These are phyloP conservation scores for Eremochloa ophiuroides DNA, from an alignment of 176 grass and related monocot species.

Conservation along the genomic window DNA sequence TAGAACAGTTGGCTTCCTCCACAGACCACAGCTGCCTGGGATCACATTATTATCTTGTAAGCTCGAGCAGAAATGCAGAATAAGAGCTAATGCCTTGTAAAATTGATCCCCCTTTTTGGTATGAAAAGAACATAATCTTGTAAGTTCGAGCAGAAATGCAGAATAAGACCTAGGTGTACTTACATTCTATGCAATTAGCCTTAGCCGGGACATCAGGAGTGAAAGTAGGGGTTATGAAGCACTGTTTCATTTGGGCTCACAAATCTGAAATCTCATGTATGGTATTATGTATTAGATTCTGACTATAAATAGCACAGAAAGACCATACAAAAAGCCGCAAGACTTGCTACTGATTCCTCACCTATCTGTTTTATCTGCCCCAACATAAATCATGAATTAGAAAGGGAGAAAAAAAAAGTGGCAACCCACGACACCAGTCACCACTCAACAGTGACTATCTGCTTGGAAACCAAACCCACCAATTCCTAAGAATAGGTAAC, in stretches of 20 bases:
- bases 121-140: neutral
- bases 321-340: neutral
- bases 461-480: neutral
- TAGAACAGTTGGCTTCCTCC: neutral
- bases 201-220: neutral
- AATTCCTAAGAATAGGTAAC: neutral
- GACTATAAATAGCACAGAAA: neutral
- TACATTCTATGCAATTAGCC: neutral
- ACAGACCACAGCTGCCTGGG: neutral
- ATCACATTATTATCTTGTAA: neutral
- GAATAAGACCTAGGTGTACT: neutral
- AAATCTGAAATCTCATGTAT: neutral
- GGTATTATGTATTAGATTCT: neutral
- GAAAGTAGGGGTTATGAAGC: neutral
- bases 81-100: neutral
- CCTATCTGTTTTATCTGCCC: neutral
- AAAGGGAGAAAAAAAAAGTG: neutral
- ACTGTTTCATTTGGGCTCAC: neutral
- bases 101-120: too few relatives aligned
- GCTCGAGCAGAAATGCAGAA: neutral
- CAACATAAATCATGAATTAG: neutral
- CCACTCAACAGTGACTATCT: neutral
- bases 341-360: neutral
- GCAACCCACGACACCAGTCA: neutral
- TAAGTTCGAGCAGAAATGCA: neutral